phyloP scores from a whole-genome alignment of 176 grass and related monocot species.

The Hordeum vulgare region MorexV3_pseudomolecules_assembly NC_058518.1:58128121-58128620 shows the following conservation, averaged over 20 bases:
- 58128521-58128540: neutral
- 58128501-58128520: neutral
- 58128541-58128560: neutral
- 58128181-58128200: conserved; percentile 53
- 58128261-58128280: conserved; percentile 48
- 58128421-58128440: neutral
- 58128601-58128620: neutral
- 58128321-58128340: conserved; percentile 67
- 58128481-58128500: neutral
- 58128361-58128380: neutral
- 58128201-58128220: conserved; percentile 38
- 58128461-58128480: neutral
- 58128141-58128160: conserved; percentile 63
- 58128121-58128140: neutral
- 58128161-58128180: conserved; percentile 55
- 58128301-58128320: conserved; percentile 47
- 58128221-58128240: conserved; percentile 58
- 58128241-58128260: conserved; percentile 66
- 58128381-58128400: neutral
- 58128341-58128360: neutral
- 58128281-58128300: conserved; percentile 65
- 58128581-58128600: too few relatives aligned
- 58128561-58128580: neutral
- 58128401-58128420: neutral
- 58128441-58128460: neutral